Evolutionary conservation across 768 basidiomycete genomes (phyloP), one percentile per base, ranked within the genome.

Genomic region (Hypholoma fasciculare): DNA sequence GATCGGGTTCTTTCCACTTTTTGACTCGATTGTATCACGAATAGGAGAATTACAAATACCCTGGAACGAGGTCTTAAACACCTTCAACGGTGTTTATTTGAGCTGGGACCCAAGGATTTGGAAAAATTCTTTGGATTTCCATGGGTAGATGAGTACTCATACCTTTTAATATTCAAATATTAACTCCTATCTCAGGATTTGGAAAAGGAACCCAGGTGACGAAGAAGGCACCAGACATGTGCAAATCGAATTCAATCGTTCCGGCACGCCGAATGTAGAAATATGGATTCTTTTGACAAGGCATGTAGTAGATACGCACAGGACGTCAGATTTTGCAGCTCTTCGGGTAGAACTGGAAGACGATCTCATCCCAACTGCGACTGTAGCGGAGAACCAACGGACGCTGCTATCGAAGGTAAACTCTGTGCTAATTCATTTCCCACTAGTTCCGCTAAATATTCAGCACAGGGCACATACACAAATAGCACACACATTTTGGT

Each of bases 21-120:
- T n/a, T 20, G 12, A 11, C 19, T 37, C 20, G 40, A 42, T 13
- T 14, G 37, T 57, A 39, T 57, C 16, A 46, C 63, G 19, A 52
- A 4, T 44, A 86, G 83, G 79, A 52, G 69, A 75, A 23, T 72
- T 89, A 13, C 72, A 74, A 8, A 82, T 97, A 53, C 79, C 86
- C 0, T 98, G 95, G 95, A 82, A 88, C 14, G 84, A 87, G 39
- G 79, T 90, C 9, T 81, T 94, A 44, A 76, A 82, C 6, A 72
- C 82, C 0, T 98, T 98, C 61, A 87, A 92, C 37, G 84, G 89
- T 2, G 71, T 96, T 39, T 94, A 94, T 71, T 68, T 91, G 37
- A 96, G 90, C 67, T 98, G 96, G 96, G 80, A 94, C 69, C 92
- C 94, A 0, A 62, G 49, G 0, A 74, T 83, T 2, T 90, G 92